Conservation (phyloP, 2,329 filamentous ascomycete genomes). For the Corniculantispora saksenae region DNA sequence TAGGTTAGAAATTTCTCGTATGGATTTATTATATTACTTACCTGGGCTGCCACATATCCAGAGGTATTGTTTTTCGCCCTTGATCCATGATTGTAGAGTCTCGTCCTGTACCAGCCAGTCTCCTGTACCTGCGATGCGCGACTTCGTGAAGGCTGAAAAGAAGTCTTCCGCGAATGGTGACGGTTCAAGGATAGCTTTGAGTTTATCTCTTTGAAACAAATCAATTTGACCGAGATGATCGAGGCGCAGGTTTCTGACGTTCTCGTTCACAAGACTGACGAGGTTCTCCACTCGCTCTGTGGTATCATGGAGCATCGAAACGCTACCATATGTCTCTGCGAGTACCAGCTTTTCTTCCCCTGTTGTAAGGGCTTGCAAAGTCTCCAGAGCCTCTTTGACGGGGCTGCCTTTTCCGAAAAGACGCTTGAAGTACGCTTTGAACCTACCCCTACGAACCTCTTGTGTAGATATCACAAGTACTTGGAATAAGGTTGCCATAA, state of each 20-base stretch:
- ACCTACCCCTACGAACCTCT: slow-evolving; percentile 41
- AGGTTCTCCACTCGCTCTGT: slow-evolving; percentile 38
- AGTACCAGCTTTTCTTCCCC: slow-evolving; percentile 45
- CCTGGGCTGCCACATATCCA: slow-evolving; percentile 48
- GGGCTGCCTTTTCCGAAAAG: slow-evolving; percentile 42
- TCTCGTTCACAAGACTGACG: slow-evolving; percentile 37
- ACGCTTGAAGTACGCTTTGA: slow-evolving; percentile 43
- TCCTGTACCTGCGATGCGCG: slow-evolving; percentile 43
- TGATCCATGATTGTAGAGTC: slow-evolving; percentile 41
- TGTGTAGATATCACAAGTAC: slow-evolving; percentile 46
- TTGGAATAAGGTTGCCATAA: slow-evolving; percentile 46
- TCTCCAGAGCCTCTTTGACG: slow-evolving; percentile 41
- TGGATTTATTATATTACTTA: slow-evolving; percentile 15
- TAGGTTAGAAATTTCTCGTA: background rate
- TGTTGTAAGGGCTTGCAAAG: slow-evolving; percentile 41
- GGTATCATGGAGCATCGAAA: slow-evolving; percentile 37
- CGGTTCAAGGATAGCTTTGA: slow-evolving; percentile 43
- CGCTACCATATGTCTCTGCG: slow-evolving; percentile 44
- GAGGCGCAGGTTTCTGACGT: slow-evolving; percentile 34
- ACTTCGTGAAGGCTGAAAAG: slow-evolving; percentile 42
- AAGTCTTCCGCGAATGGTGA: slow-evolving; percentile 46
- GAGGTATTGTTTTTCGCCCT: slow-evolving; percentile 40
- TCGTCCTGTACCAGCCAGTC: slow-evolving; percentile 47
- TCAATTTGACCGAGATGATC: slow-evolving; percentile 37
- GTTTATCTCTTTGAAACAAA: slow-evolving; percentile 36